A percentile compares a stretch with the other conserved stretches of the same genome.
These are phyloP conservation scores for Penicillium angulare DNA, from an alignment of 495 filamentous ascomycete species.

Conservation along the genomic window DNA sequence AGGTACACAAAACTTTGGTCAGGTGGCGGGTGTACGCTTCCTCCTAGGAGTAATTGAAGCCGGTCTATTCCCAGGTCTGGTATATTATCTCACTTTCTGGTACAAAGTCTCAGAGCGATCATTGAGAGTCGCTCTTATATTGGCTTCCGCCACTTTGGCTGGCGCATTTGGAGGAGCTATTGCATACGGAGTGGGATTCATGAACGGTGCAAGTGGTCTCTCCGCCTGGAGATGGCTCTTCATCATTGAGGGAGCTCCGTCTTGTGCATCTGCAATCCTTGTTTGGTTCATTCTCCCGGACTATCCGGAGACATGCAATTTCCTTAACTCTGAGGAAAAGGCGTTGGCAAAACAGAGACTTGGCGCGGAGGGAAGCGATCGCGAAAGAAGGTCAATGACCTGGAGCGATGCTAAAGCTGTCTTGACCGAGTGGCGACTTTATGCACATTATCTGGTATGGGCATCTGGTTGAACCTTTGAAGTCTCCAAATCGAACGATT, in stretches of 20 bases:
- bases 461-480: neutral
- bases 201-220: slow-evolving; percentile 55
- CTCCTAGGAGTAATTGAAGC: slow-evolving; percentile 53
- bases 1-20: slow-evolving; percentile 45
- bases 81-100: slow-evolving; percentile 67
- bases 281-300: slow-evolving; percentile 61
- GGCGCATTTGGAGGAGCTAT: slow-evolving; percentile 68
- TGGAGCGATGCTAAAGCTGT: slow-evolving; percentile 57
- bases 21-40: slow-evolving; percentile 58
- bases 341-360: slow-evolving; percentile 52
- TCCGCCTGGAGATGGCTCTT: slow-evolving; percentile 70
- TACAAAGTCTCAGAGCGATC: slow-evolving; percentile 59
- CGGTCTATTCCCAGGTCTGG: slow-evolving; percentile 62
- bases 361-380: slow-evolving; percentile 52
- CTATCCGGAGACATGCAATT: slow-evolving; percentile 55
- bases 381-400: slow-evolving; percentile 46
- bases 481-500: neutral
- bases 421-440: slow-evolving; percentile 58
- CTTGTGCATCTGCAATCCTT: slow-evolving; percentile 49
- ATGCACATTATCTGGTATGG: slow-evolving; percentile 49
- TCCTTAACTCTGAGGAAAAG: slow-evolving; percentile 50
- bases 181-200: slow-evolving; percentile 60
- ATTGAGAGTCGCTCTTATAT: slow-evolving; percentile 59
- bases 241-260: slow-evolving; percentile 62
- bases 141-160: slow-evolving; percentile 62